Conservation (phyloP, 257 asterid genomes). For the Fraxinus cuspidata region DNA sequence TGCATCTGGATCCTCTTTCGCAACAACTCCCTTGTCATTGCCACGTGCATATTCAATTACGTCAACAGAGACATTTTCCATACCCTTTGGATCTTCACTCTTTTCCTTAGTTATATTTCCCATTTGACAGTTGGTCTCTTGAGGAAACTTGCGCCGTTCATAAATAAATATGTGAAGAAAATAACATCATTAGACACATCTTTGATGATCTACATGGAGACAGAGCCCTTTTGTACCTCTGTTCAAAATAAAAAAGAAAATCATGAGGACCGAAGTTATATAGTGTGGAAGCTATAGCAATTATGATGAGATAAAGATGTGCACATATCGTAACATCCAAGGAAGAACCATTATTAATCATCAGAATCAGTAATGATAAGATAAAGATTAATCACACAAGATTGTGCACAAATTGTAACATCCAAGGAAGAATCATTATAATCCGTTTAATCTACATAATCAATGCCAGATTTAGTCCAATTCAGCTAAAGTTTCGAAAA, state of each 20-base stretch:
- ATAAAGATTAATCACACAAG: neutral
- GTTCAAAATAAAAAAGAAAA: neutral
- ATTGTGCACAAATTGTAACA: neutral
- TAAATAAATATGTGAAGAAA: neutral
- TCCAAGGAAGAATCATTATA: neutral
- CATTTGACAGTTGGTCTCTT: slow-evolving; percentile 19
- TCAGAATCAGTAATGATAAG: too few relatives aligned
- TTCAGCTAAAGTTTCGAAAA: neutral
- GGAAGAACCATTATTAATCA: too few relatives aligned
- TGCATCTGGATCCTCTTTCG: slow-evolving; percentile 78
- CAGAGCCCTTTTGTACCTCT: neutral
- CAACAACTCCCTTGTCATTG: slow-evolving; percentile 45
- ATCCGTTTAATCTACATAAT: neutral
- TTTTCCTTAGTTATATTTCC: slow-evolving; percentile 39
- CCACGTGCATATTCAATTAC: slow-evolving; percentile 50
- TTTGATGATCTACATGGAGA: neutral
- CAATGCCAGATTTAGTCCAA: neutral
- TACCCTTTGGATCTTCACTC: slow-evolving; percentile 33
- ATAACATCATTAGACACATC: neutral
- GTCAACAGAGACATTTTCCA: slow-evolving; percentile 47
- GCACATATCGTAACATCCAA: too few relatives aligned
- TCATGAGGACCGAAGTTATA: neutral
- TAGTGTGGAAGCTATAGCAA: neutral
- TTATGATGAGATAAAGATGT: neutral
- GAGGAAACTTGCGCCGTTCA: slow-evolving; percentile 24